These are phyloP conservation scores for Termitomyces sp. DNA, from an alignment of 768 basidiomycete species.

Conservation along the genomic window DNA sequence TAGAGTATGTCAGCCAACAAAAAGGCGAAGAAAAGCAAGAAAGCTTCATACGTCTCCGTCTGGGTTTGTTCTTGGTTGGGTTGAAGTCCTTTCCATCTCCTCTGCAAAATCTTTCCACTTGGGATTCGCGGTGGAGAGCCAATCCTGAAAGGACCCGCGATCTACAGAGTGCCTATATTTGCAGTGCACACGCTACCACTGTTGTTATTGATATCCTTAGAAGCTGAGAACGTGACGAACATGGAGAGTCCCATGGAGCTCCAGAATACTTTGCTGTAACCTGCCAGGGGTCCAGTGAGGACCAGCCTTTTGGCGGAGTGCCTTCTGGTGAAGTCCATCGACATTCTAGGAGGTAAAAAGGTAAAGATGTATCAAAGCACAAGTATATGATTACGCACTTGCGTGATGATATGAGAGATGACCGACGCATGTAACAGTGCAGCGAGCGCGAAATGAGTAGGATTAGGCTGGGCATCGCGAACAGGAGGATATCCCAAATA, in stretches of 20 bases:
- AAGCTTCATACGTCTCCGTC: slow-evolving; percentile 74
- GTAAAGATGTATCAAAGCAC: slow-evolving; percentile 15
- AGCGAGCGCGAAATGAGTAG: slow-evolving; percentile 83
- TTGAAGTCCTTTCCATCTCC: slow-evolving; percentile 52
- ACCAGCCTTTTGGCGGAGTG: slow-evolving; percentile 35
- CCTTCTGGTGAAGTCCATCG: slow-evolving; percentile 91
- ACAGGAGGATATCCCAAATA: slow-evolving; percentile 87
- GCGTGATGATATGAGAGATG: slow-evolving; percentile 67
- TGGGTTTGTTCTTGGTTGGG: slow-evolving; percentile 76
- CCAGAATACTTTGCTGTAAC: slow-evolving; percentile 50
- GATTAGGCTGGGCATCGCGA: slow-evolving; percentile 77
- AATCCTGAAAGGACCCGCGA: slow-evolving; percentile 67
- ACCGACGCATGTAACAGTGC: slow-evolving; percentile 70
- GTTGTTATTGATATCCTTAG: not conserved
- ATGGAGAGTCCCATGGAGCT: slow-evolving; percentile 87
- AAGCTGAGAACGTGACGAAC: slow-evolving; percentile 27
- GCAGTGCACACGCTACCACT: slow-evolving; percentile 72
- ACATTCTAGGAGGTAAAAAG: slow-evolving; percentile 53
- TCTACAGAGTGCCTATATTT: slow-evolving; percentile 62
- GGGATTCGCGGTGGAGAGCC: slow-evolving; percentile 71
- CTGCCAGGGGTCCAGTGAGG: slow-evolving; percentile 30
- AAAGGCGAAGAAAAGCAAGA: slow-evolving; percentile 11
- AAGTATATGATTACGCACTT: slow-evolving; percentile 33
- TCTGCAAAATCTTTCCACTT: slow-evolving; percentile 69
- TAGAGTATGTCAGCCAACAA: not conserved